These are phyloP conservation scores for Colletotrichum endophyticum DNA, from an alignment of 2,329 filamentous ascomycete species.

Conservation along the genomic window DNA sequence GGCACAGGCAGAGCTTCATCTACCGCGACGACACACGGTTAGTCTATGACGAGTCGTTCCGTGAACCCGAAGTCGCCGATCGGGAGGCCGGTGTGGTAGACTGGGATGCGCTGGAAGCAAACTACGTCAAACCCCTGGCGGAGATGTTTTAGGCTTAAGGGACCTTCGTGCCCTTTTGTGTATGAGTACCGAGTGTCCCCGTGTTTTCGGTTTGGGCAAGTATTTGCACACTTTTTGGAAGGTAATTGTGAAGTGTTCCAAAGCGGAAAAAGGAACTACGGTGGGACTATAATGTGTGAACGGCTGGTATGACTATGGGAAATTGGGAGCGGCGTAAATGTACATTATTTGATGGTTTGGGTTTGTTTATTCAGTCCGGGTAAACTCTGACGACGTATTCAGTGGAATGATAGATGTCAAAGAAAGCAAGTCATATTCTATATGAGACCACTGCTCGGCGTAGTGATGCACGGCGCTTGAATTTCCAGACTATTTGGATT, in stretches of 20 bases:
- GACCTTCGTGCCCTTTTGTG: not conserved
- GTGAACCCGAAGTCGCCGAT: constrained; percentile 1
- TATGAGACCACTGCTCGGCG: not conserved
- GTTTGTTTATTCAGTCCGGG: not conserved
- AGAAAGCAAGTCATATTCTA: not conserved
- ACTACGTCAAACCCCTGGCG: constrained; percentile 8
- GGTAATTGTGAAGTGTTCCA: not conserved
- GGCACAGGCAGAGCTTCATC: constrained; percentile 19
- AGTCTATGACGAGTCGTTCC: constrained; percentile 13
- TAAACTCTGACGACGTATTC: not conserved
- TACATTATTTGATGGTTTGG: not conserved
- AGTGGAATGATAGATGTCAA: not conserved
- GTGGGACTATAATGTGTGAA: not conserved
- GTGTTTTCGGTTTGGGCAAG: not conserved
- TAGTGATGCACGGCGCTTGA: not conserved
- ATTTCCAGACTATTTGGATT: not conserved
- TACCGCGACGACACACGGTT: constrained; percentile 15
- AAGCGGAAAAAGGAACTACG: not conserved
- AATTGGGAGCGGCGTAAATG: not conserved
- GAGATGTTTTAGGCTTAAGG: not conserved
- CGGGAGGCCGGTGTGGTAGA: constrained; percentile 17
- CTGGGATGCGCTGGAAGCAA: constrained; percentile 22
- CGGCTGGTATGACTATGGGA: not conserved
- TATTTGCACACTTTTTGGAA: not conserved
- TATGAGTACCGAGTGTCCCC: not conserved